Evolutionary conservation across 2,329 filamentous ascomycete genomes (phyloP), one percentile per base, ranked within the genome.

Genomic region (Colletotrichum spaethianum): DNA sequence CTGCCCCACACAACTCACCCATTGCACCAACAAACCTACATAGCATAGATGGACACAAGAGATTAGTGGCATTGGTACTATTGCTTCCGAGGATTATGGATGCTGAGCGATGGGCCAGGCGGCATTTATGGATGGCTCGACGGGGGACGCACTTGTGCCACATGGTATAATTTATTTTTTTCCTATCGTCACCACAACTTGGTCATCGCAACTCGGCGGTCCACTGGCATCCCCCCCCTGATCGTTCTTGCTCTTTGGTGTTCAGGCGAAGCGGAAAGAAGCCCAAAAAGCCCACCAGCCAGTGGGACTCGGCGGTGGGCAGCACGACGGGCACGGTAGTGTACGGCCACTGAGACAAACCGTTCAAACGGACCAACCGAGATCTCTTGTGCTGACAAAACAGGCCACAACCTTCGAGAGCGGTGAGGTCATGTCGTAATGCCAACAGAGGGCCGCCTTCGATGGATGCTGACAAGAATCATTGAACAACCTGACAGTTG

Each of bases 261-360:
- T 66, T 69, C 66, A 56, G 67, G 60, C 67, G 62, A 70, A 70
- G 52, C 61, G 52, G 42, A 59, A 52, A 57, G 62, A 67, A 53
- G 53, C 50, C 42, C 20, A 42, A 31, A 42, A 20, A 23, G 31
- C 53, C 63, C 31, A 46, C 38, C 56, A 20, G 31, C 14, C 42
- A 57, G 50, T 52, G 64, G 64, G 59, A 72, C 65, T 68, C 42
- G 48, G 53, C 52, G 31, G 63, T 46, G 48, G 42, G 33, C 69
- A 57, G 63, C 33, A 38, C 36, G 53, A 52, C 36, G 28, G 50
- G 50, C 28, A 59, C 33, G 5, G 33, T n/a, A n/a, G n/a, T n/a
- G 60, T 40, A 55, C 56, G 56, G 68, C 48, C 56, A 33, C 31
- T 57, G 42, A 63, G 68, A 63, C 68, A 57, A 52, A 31, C 68